Evolutionary conservation across 2,329 filamentous ascomycete species (phyloP), one percentile per base, ranked within the genome.

Genomic region (Apiospora sp.): DNA sequence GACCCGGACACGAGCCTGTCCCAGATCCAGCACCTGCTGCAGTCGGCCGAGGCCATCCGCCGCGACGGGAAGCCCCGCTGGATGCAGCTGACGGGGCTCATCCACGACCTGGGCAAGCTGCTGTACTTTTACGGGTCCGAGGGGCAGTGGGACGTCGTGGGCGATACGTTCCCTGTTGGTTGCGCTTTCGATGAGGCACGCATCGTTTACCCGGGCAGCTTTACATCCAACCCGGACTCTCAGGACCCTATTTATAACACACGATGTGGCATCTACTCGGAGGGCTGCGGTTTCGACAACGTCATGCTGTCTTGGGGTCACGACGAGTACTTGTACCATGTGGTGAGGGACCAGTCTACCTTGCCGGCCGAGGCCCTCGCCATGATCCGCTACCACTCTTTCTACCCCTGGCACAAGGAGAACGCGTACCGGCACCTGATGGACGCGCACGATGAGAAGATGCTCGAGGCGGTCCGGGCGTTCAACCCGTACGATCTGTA

Each of bases 401-500:
- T 97, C 84, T 98, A 98, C 84, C 92, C 95, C 22, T 98, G 94
- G 95, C 95, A 97, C 84, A 90, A 88, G 74, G 92, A 92, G 81
- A 92, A 92, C 71, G 94, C 93, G 8, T 98, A 98, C 84, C 83
- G 84, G 74, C 90, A 94, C 83, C 89, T 97, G 82, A 97, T 97
- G 94, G 89, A 92, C 81, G 91, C 92, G 74, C 92, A 95, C 80
- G 95, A 98, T 78, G 84, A 92, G 82, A 87, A 88, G 78, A 95
- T 97, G 92, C 85, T 97, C 77, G 89, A 90, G 79, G 94, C 94
- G 12, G 94, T 97, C 69, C 89, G 90, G 82, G 94, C 93, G 0
- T 97, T 98, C 84, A 97, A 97, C 81, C 94, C 94, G 0, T 98
- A 97, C 78, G 95, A 97, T 80, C 81, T 97, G 70, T 97, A 97